A percentile compares a stretch with the other conserved stretches of the same genome.
These are phyloP conservation scores for Tuber microsphaerosporum DNA, from an alignment of 495 filamentous ascomycete species.

Conservation along the genomic window DNA sequence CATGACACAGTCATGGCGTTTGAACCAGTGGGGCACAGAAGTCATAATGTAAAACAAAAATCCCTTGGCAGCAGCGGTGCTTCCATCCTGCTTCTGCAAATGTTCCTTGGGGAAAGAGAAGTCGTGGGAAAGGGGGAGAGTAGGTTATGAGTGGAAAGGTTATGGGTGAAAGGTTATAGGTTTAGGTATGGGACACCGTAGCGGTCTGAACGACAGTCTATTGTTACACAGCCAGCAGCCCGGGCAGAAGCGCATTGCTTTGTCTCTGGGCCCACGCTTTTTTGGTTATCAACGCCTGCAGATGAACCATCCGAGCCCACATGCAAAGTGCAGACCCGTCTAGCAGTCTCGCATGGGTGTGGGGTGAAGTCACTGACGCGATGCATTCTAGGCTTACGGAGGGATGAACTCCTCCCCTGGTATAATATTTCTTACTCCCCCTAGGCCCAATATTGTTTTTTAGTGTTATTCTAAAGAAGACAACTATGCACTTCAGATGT, in stretches of 20 bases:
- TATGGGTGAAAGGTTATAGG: background rate
- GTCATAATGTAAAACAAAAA: conserved; percentile 7
- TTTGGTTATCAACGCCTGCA: conserved; percentile 19
- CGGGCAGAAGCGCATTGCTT: conserved; percentile 22
- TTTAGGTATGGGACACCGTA: background rate
- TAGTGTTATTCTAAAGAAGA: too few species aligned
- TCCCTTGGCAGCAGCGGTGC: conserved; percentile 27
- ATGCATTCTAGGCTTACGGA: conserved; percentile 9
- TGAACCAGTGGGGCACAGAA: conserved; percentile 18
- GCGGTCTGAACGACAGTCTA: background rate
- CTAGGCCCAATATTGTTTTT: too few species aligned
- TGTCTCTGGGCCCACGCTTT: conserved; percentile 21
- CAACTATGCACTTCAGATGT: background rate
- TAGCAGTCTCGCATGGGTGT: conserved; percentile 18
- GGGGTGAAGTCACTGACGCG: conserved; percentile 18
- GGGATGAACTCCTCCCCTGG: background rate
- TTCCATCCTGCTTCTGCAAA: conserved; percentile 34
- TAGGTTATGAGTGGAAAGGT: background rate
- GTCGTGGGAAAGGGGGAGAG: too few species aligned
- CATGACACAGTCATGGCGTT: conserved; percentile 17
- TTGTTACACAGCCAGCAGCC: conserved; percentile 27
- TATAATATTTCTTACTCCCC: background rate
- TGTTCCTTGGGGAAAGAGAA: conserved; percentile 17
- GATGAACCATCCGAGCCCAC: conserved; percentile 20
- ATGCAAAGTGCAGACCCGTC: conserved; percentile 13